Base-by-base conservation (phyloP, 208 protist species). In the Novymonas esmeraldas region DNA sequence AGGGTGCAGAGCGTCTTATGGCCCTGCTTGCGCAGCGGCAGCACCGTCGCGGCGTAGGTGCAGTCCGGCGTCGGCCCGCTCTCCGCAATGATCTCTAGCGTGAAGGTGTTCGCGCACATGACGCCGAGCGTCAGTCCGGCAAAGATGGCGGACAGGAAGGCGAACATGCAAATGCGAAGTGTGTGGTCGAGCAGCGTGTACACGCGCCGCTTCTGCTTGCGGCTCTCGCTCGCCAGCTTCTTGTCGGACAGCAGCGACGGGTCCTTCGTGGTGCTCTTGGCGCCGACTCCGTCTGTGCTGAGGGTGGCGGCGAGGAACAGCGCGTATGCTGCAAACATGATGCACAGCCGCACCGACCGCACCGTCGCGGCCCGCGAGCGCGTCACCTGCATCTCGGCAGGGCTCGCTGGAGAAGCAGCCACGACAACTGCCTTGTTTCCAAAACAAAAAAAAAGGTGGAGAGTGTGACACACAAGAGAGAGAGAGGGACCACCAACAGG, bases 101-200 rank as follows among this genome's bases (percentile, higher is more conserved):
- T 94, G 54, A 94, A 84, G 24, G 79, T 88, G 77, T 96, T 88
- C 36, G 85, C 85, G 49, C 87, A 92, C 88, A 96, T 93, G 36
- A 96, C 88, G 20, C 91, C 91, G 11, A 96, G 86, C n/a, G 91
- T 96, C 24, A 96, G 78, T 7, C 91, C 91, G 10, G 91, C 86
- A 69, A 96, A 96, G 14, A 96, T 80, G 34, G 85, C 91, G 3
- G 91, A 96, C 29, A 96, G 78, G 49, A 87, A 90, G 22, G 82
- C 78, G 51, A 76, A 90, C 34, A 93, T 64, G 36, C 60, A 58
- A 36, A 83, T 78, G 34, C 78, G 79, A 6, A 86, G 44, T 13
- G 74, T 55, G 66, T 92, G 77, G 64, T 92, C 79, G 28, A 89
- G 42, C 31, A 96, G 64, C 20, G 70, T 66, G 64, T 91, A 95